Percentiles rank a stretch among this genome's conserved stretches.
Evolutionary conservation across 129 eudicot species (phyloP).

Genomic region (Lonicera japonica): DNA sequence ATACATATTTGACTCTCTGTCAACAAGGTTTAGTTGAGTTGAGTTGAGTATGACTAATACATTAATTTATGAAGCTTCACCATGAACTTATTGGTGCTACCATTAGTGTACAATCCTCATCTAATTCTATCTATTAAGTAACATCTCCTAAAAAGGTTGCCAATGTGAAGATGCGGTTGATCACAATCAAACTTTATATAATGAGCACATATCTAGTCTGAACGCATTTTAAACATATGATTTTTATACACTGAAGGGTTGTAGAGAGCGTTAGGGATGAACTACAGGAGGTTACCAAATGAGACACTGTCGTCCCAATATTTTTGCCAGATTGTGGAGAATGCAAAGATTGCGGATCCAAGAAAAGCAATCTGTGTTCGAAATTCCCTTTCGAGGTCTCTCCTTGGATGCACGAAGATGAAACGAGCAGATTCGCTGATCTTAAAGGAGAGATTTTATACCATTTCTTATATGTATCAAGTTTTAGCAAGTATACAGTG

Average conservation of each 20-base stretch:
- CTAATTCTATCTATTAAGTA: background rate
- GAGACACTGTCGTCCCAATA: constrained; percentile 71
- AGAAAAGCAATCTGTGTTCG: constrained; percentile 73
- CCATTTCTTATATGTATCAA: constrained; percentile 65
- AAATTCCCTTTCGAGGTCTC: constrained; percentile 51
- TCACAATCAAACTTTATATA: background rate
- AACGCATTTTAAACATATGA: constrained; percentile 7
- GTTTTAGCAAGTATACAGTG: constrained; percentile 83
- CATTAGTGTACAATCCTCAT: background rate
- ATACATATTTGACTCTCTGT: no score
- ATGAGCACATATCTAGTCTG: background rate
- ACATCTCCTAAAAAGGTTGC: background rate
- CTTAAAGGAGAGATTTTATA: constrained; percentile 66
- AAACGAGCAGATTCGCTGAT: constrained; percentile 83
- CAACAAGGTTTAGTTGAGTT: no score
- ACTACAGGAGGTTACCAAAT: constrained; percentile 51
- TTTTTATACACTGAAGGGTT: constrained; percentile 36
- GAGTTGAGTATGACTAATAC: background rate
- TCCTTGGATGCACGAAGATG: constrained; percentile 76
- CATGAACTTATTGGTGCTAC: no score
- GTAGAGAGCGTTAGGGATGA: constrained; percentile 86
- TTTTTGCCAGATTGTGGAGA: constrained; percentile 78
- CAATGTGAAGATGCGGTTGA: background rate
- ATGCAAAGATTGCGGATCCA: constrained; percentile 66
- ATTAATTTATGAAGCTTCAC: no score